Conservation (phyloP, 306 rosid genomes). For the Lotus japonicus region DNA sequence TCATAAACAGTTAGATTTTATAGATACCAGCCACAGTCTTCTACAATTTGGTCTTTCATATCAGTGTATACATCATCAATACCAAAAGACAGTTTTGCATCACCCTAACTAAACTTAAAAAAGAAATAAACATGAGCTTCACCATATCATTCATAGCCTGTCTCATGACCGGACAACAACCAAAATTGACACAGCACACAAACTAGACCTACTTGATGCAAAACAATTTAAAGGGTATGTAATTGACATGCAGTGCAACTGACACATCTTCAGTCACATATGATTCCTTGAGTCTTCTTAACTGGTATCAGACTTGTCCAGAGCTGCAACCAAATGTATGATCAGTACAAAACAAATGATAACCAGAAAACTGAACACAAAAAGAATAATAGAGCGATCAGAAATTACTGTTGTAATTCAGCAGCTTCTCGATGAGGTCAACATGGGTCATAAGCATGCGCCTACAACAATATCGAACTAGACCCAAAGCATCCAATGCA, state of each 20-base stretch:
- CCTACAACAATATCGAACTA: constrained; percentile 93
- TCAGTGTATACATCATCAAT: neutral
- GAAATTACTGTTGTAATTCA: constrained; percentile 77
- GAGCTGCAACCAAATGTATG: constrained; percentile 37
- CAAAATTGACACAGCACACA: neutral
- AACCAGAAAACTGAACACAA: neutral
- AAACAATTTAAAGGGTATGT: neutral
- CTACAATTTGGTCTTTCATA: neutral
- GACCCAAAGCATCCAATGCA: constrained; percentile 84
- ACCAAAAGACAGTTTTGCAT: neutral
- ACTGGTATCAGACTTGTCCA: constrained; percentile 58
- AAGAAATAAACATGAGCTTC: neutral
- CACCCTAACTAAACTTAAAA: neutral
- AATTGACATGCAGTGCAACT: neutral
- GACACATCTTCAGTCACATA: constrained; percentile 8
- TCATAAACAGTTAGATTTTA: neutral
- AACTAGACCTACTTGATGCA: neutral
- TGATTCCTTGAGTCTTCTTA: constrained; percentile 24
- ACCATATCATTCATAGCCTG: neutral
- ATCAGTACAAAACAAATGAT: neutral
- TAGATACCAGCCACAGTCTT: neutral
- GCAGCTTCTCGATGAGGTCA: constrained; percentile 93
- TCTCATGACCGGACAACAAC: neutral
- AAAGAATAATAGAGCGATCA: neutral
- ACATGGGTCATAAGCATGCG: constrained; percentile 99